A percentile compares a stretch with the other conserved stretches of the same genome.
phyloP scores from a whole-genome alignment of 495 filamentous ascomycete species.

The Rusavskia elegans region DNA sequence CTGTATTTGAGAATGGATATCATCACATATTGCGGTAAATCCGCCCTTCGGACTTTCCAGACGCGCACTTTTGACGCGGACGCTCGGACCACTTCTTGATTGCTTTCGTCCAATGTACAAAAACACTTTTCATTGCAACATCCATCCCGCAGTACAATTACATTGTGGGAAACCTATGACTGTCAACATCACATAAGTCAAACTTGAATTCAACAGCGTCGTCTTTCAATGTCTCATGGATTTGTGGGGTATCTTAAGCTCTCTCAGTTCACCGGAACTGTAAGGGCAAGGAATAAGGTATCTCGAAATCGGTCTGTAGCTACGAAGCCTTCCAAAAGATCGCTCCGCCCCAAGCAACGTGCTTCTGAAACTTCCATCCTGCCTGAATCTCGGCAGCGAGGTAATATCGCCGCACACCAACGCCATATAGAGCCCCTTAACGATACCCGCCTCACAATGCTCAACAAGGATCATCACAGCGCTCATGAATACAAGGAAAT shows the following conservation, averaged over 20 bases:
- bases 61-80: not conserved
- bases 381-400: too few species aligned
- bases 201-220: not conserved
- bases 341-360: too few species aligned
- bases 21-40: too few species aligned
- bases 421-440: not conserved
- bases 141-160: too few species aligned
- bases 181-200: too few species aligned
- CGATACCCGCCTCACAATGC: constrained; percentile 4
- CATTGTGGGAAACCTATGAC: too few species aligned
- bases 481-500: constrained; percentile 10
- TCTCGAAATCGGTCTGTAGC: too few species aligned
- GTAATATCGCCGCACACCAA: not conserved
- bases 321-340: too few species aligned
- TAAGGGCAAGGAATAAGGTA: not conserved
- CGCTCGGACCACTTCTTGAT: not conserved
- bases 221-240: too few species aligned
- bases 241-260: not conserved
- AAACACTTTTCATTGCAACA: too few species aligned
- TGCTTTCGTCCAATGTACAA: not conserved
- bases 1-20: too few species aligned
- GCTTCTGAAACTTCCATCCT: too few species aligned
- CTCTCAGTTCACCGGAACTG: not conserved
- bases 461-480: not conserved
- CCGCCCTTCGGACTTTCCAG: not conserved